Evolutionary conservation across 352 stramenopile species (phyloP).

Genomic region (Thraustochytrium sp.): DNA sequence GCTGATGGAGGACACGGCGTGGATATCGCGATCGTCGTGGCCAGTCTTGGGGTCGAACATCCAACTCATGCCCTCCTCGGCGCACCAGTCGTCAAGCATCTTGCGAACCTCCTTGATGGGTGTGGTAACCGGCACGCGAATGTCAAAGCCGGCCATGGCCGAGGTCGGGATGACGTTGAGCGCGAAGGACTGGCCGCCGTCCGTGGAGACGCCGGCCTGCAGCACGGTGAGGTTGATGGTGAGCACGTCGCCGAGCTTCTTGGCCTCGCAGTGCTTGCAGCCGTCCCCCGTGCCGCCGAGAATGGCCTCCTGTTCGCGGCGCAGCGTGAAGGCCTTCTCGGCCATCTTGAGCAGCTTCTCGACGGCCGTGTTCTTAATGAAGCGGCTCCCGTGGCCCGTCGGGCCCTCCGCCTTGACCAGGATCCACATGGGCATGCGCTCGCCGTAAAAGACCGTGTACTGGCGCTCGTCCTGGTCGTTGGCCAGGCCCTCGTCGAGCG

Average conservation of each 20-base stretch:
- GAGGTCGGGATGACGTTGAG: constrained; percentile 88
- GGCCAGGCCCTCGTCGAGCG: constrained; percentile 88
- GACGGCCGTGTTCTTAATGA: constrained; percentile 87
- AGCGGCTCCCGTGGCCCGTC: constrained; percentile 78
- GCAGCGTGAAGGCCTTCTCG: constrained; percentile 68
- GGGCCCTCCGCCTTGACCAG: constrained; percentile 58
- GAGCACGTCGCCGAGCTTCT: constrained; percentile 87
- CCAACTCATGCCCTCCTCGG: constrained; percentile 73
- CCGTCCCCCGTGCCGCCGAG: constrained; percentile 61
- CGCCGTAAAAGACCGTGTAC: constrained; percentile 92
- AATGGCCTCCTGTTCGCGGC: constrained; percentile 72
- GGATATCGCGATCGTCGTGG: constrained; percentile 61
- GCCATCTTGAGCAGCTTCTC: constrained; percentile 81
- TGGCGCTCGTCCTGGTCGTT: constrained; percentile 62
- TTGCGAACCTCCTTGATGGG: constrained; percentile 70
- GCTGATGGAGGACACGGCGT: constrained; percentile 58
- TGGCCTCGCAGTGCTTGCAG: constrained; percentile 83
- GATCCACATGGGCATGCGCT: constrained; percentile 85
- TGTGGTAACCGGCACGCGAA: constrained; percentile 82
- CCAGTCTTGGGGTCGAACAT: constrained; percentile 57
- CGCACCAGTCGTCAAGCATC: constrained; percentile 82
- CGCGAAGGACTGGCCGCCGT: constrained; percentile 72
- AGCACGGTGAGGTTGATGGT: constrained; percentile 89
- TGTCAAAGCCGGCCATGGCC: constrained; percentile 83
- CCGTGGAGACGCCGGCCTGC: constrained; percentile 72